Percentiles rank a stretch among this genome's conserved stretches.
Evolutionary conservation across 345 rosid species (phyloP).

Genomic region (Sisymbrium irio): DNA sequence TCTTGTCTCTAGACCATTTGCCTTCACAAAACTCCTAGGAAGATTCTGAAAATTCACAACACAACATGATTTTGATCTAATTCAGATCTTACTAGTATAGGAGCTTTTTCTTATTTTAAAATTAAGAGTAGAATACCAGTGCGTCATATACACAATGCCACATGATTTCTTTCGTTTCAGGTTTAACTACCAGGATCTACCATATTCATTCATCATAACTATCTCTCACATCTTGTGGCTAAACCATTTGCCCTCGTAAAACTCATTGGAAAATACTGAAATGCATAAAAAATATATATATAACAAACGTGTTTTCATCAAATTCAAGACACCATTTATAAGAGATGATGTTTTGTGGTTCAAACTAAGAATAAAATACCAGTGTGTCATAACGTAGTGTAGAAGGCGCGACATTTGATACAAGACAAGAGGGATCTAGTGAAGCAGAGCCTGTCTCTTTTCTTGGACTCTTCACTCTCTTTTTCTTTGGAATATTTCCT

Average conservation of each 20-base stretch:
- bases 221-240: neutral
- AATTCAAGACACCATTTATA: neutral
- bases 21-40: too few relatives aligned
- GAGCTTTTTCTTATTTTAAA: too few relatives aligned
- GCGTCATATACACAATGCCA: neutral
- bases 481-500: slow-evolving; percentile 1
- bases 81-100: too few relatives aligned
- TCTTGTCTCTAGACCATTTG: too few relatives aligned
- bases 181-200: neutral
- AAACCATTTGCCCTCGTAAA: neutral
- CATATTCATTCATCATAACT: slow-evolving; percentile 3
- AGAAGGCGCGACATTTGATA: neutral
- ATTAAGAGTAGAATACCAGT: too few relatives aligned
- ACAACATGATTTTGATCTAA: too few relatives aligned
- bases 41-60: too few relatives aligned
- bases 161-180: neutral
- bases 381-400: neutral
- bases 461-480: neutral
- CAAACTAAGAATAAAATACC: neutral
- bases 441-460: neutral
- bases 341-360: neutral
- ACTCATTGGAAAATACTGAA: neutral
- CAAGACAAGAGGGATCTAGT: slow-evolving; percentile 2
- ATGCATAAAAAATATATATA: neutral
- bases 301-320: too few relatives aligned